A percentile compares a stretch with the other conserved stretches of the same genome.
These are phyloP conservation scores for Blastobotrys apis DNA, from an alignment of 1,139 yeast genomes.

Conservation along the genomic window DNA sequence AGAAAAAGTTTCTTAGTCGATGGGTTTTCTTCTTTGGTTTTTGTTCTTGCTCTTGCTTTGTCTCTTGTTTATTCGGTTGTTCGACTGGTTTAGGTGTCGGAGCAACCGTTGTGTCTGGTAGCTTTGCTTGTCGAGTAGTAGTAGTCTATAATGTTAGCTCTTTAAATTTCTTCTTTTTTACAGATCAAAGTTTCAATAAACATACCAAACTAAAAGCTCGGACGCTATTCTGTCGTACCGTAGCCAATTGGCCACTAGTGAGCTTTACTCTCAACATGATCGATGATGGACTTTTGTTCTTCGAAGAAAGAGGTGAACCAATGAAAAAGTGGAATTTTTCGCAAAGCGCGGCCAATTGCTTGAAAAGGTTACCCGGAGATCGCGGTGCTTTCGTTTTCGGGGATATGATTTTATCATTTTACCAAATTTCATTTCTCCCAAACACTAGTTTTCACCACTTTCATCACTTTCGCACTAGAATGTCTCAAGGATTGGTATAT, in stretches of 20 bases:
- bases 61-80: not conserved
- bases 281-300: not conserved
- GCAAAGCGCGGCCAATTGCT: not conserved
- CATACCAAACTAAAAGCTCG: slow-evolving; percentile 2
- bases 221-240: not conserved
- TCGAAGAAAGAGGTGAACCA: not conserved
- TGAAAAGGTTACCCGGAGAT: not conserved
- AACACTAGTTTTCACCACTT: not conserved
- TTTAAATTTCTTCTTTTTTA: not conserved
- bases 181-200: too few species aligned
- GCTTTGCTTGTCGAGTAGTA: not conserved
- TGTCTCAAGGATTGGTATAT: slow-evolving; percentile 37
- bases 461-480: not conserved
- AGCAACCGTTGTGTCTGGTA: slow-evolving; percentile 1
- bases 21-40: slow-evolving; percentile 25
- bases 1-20: slow-evolving; percentile 33
- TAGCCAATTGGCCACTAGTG: not conserved
- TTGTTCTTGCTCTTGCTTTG: not conserved
- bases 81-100: slow-evolving; percentile 6
- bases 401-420: too few species aligned
- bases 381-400: too few species aligned
- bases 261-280: not conserved
- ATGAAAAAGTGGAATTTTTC: not conserved
- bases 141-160: not conserved
- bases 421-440: too few species aligned